Evolutionary conservation across 202 grass and related monocot genomes (phyloP).

Genomic region (Panicum hallii): DNA sequence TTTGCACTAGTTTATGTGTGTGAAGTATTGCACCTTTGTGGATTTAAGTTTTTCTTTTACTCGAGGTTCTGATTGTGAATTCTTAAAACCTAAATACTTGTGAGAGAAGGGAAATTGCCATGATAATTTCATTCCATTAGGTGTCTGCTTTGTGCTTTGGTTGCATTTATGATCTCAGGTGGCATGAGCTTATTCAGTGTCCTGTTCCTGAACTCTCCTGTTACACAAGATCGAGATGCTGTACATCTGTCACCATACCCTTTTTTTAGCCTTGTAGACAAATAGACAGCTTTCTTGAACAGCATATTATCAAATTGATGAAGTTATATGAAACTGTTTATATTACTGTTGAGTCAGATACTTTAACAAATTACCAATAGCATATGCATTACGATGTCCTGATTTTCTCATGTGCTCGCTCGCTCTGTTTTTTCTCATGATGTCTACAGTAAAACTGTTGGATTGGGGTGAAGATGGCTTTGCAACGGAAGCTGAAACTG

Average conservation of each 20-base stretch:
- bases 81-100: constrained; percentile 3
- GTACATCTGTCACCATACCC: neutral
- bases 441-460: constrained; percentile 75
- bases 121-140: neutral
- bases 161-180: neutral
- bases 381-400: constrained; percentile 4
- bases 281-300: neutral
- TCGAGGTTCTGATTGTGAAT: neutral
- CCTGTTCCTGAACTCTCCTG: neutral
- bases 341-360: neutral
- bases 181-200: neutral
- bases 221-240: neutral
- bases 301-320: neutral
- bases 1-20: neutral
- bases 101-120: neutral
- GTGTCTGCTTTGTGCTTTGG: neutral
- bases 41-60: neutral
- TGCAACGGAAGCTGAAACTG: constrained; percentile 62
- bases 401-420: constrained; percentile 19
- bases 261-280: neutral
- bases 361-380: neutral
- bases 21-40: neutral
- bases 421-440: neutral
- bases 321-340: neutral
- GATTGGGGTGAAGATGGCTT: constrained; percentile 87